Evolutionary conservation across 306 rosid species (phyloP), one percentile per base, ranked within the genome.

Genomic region (Aeschynomene evenia): DNA sequence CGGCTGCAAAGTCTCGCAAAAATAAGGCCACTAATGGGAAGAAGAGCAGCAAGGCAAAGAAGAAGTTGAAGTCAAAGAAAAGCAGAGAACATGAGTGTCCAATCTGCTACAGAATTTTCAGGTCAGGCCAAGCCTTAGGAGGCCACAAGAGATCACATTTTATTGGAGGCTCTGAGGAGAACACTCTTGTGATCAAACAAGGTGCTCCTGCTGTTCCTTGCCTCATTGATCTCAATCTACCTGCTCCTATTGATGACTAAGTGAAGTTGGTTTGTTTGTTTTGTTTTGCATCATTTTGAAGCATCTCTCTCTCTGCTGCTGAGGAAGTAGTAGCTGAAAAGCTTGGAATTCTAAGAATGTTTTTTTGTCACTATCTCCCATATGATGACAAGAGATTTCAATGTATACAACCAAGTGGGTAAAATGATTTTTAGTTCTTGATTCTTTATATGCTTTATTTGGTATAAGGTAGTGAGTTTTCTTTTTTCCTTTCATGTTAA

Each of bases 131-230:
- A 80, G 97, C 97, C 34, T 83, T 91, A 39, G 97, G 97, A 3
- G 97, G 97, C 23, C 97, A 91, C 80, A 91, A 91, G 77, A 86
- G 93, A 85, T 88, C 96, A 51, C 96, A 89, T 71, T 85, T 85
- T 51, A 73, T 80, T 53, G 93, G 91, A 43, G 90, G 96, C 12
- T 72, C 74, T 71, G 88, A 76, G 70, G 86, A 83, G 18, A 80
- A 77, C 70, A 73, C 89, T 54, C 10, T 75, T 48, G 83, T 83
- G 26, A 79, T 81, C 52, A 78, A 77, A 54, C 88, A 83, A 73
- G 86, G 34, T 66, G 56, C 70, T 19, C 63, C 77, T 68, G 79
- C 67, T 59, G 81, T 24, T 50, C 82, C 80, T 23, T 81, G 89
- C 28, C 71, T 86, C 21, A 81, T 92, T 72, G 98, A 92, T 88